Evolutionary conservation across 331 rosid species (phyloP), one percentile per base, ranked within the genome.

Genomic region (Malus hybrid): DNA sequence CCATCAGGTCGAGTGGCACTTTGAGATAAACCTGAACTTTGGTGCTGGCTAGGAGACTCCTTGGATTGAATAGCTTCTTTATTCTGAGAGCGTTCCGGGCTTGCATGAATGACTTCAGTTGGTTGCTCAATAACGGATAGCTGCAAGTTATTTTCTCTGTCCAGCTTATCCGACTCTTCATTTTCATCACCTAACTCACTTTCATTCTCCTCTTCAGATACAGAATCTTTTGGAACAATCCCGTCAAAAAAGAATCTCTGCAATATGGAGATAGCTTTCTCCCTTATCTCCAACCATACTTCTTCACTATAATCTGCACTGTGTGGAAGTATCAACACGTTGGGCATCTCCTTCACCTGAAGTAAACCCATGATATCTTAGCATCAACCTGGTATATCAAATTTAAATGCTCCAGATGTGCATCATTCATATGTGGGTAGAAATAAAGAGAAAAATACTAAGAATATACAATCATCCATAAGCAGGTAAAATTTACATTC

Each of bases 301-400:
- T 95, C 97, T 88, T 95, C 99, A 88, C 99, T 95, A 76, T 92
- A 95, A 89, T 95, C 97, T 61, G 99, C 99, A 89, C 99, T 95
- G 63, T 88, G 93, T 2, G 99, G 99, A 85, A 95, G 99, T 85
- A 95, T 95, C 93, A 95, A 82, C 73, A 95, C 97, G 83, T 95
- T 95, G 76, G 99, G 97, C 99, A 95, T 95, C 87, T 95, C 99
- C 90, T 90, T 95, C 60, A 95, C 92, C 99, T 95, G 96, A 80
- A 83, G 71, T 67, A 80, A 64, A 81, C 77, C 65, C 19, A 73
- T 46, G 67, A 68, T 29, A 34, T 54, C 59, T 73, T 42, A 73
- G 69, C 7, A 39, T 60, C 59, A 36, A 67, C 56, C 6, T 73
- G 39, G 4, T 36, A 59, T 0, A 59, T 22, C 42, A 9, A 39